Evolutionary conservation across 1,284 basidiomycete genomes (phyloP).

Genomic region (Phellinidium pouzarii): DNA sequence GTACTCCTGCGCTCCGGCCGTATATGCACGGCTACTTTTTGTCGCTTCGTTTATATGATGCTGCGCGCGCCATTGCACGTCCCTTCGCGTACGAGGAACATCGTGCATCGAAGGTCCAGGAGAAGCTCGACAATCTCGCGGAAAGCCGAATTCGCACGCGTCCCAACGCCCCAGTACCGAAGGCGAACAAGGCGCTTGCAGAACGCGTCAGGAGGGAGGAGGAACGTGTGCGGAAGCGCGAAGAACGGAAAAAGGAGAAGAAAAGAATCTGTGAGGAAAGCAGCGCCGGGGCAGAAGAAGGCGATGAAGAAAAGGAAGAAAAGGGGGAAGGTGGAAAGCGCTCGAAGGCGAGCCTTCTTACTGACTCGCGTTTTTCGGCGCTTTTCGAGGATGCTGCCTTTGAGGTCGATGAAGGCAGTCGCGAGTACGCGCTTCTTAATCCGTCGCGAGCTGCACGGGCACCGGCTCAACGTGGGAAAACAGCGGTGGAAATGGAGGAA

Average conservation of each 20-base stretch:
- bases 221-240: slow-evolving; percentile 58
- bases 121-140: slow-evolving; percentile 89
- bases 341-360: slow-evolving; percentile 55
- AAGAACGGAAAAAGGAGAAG: slow-evolving; percentile 53
- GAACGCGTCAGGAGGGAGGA: slow-evolving; percentile 77
- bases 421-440: slow-evolving; percentile 89
- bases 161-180: slow-evolving; percentile 57
- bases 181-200: slow-evolving; percentile 91
- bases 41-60: slow-evolving; percentile 91
- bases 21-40: slow-evolving; percentile 99
- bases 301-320: slow-evolving; percentile 34
- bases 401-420: slow-evolving; percentile 80
- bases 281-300: slow-evolving; percentile 31
- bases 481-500: slow-evolving; percentile 86
- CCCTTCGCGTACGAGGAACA: slow-evolving; percentile 95
- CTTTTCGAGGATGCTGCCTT: slow-evolving; percentile 95
- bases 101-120: slow-evolving; percentile 79
- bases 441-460: slow-evolving; percentile 68
- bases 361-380: slow-evolving; percentile 85
- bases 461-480: slow-evolving; percentile 40
- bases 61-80: slow-evolving; percentile 92
- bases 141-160: slow-evolving; percentile 86
- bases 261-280: slow-evolving; percentile 32
- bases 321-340: slow-evolving; percentile 27
- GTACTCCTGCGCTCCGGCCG: slow-evolving; percentile 91